Base-by-base conservation (phyloP, 139 green algal genomes). In the Tetradesmus lagerheimii region DNA sequence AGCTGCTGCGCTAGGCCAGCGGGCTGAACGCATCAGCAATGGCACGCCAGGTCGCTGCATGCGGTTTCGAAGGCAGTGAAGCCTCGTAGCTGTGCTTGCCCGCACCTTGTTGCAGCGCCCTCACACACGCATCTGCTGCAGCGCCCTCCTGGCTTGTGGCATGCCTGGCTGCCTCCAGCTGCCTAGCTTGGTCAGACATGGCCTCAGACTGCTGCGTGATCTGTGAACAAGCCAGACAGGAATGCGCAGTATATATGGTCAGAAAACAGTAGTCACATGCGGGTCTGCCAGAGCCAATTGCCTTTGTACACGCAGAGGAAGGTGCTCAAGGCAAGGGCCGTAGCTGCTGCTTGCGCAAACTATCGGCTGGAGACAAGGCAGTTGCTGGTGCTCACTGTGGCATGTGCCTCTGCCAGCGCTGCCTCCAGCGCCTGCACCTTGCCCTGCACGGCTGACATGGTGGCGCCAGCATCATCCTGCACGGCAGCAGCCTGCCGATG, bases 61-160 rank as follows among this genome's bases (percentile, higher is more conserved):
- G 8, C 3, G 25, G 2, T 23, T 78, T 20, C 31, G 20, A n/a
- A 4, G 1, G 8, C 12, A 62, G 9, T 11, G 3, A 35, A 64
- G 64, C 66, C 25, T n/a, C 14, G n/a, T 50, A 75, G 5, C 80
- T 87, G n/a, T 14, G 47, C 31, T 29, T 38, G 29, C 14, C 4
- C 81, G n/a, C 83, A 90, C 86, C 86, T 76, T 90, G 86, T 50
- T 90, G 86, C 75, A 84, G 35, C 29, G 86, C 86, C 35, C 86
- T 67, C 8, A 85, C 34, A 16, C 75, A 47, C 9, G 47, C 47
- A 0, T 90, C 86, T 25, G 23, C 75, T 77, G 86, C 74, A 31
- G 35, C 45, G 34, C 45, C 86, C 25, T 82, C 74, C 47, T 84
- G 74, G 8, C 4, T 14, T 53, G 86, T 29, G 39, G 83, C 83